Evolutionary conservation across 1,284 basidiomycete genomes (phyloP).

Genomic region (Limonomyces culmigenus): DNA sequence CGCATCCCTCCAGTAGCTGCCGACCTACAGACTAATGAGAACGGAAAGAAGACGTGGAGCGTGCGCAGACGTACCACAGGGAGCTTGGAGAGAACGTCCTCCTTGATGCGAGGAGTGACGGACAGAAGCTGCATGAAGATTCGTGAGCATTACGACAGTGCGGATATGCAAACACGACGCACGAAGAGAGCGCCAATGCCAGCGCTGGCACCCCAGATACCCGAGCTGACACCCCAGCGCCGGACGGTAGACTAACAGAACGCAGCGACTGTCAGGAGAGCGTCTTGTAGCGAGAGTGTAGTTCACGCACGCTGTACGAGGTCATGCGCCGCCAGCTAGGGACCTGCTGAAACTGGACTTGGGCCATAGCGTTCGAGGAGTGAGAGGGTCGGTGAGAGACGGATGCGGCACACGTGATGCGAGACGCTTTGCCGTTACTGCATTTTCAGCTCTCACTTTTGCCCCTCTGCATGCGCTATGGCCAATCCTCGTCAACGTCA

Average conservation of each 20-base stretch:
- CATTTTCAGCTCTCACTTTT: background rate
- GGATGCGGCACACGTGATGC: background rate
- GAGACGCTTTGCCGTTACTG: background rate
- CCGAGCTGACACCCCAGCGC: conserved; percentile 40
- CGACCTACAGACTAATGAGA: conserved; percentile 26
- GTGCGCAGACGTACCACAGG: conserved; percentile 20
- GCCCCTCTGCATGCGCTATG: conserved; percentile 37
- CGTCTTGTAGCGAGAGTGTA: background rate
- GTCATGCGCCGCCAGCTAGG: conserved; percentile 8
- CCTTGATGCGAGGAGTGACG: conserved; percentile 25
- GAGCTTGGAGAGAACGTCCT: conserved; percentile 21
- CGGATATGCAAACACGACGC: conserved; percentile 12
- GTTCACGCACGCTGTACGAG: background rate
- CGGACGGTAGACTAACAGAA: conserved; percentile 17
- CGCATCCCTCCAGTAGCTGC: conserved; percentile 56
- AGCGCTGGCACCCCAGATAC: conserved; percentile 52
- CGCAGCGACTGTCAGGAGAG: conserved; percentile 8
- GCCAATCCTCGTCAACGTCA: conserved; percentile 84
- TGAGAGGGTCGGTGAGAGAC: background rate
- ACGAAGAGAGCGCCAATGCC: conserved; percentile 53
- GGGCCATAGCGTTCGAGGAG: background rate
- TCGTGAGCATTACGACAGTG: conserved; percentile 1
- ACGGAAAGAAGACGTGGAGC: background rate
- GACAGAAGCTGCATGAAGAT: conserved; percentile 19
- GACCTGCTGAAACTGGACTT: conserved; percentile 5